Evolutionary conservation across 139 green algal genomes (phyloP).

Genomic region (Tetratostichococcus sp.): DNA sequence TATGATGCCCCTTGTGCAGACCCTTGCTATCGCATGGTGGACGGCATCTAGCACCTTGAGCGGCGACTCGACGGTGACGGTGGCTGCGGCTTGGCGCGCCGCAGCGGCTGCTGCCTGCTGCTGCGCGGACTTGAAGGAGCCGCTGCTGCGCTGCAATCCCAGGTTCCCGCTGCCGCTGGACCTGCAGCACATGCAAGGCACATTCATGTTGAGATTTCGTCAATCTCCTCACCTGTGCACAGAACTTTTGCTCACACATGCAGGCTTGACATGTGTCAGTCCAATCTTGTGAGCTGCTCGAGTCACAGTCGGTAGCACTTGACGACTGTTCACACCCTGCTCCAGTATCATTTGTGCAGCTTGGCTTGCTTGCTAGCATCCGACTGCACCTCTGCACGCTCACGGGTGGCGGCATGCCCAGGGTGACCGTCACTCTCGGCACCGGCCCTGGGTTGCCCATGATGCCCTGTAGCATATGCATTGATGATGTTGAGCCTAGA

Average conservation of each 20-base stretch:
- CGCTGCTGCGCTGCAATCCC: not conserved
- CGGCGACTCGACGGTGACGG: not conserved
- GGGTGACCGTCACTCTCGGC: not conserved
- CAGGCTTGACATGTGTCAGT: too few species aligned
- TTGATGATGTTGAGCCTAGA: too few species aligned
- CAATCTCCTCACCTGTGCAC: too few species aligned
- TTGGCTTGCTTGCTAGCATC: too few species aligned
- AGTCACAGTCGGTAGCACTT: too few species aligned
- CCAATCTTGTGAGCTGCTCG: too few species aligned
- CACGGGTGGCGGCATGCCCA: not conserved
- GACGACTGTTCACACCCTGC: too few species aligned
- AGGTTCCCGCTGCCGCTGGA: not conserved
- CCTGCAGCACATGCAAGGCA: not conserved
- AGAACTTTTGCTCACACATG: too few species aligned
- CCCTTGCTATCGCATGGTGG: too few species aligned
- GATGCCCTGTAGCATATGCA: constrained; percentile 13
- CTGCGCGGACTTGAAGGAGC: not conserved
- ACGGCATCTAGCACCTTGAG: not conserved
- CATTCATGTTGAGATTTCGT: too few species aligned
- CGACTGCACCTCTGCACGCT: not conserved
- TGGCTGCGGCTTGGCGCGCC: not conserved
- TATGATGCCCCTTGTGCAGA: not conserved
- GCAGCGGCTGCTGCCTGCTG: not conserved
- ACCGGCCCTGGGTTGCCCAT: not conserved
- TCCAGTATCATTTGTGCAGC: too few species aligned